Percentiles rank a stretch among this genome's conserved stretches.
phyloP scores from a whole-genome alignment of 2,329 filamentous ascomycete species.

The Bipolaris cookei region DNA sequence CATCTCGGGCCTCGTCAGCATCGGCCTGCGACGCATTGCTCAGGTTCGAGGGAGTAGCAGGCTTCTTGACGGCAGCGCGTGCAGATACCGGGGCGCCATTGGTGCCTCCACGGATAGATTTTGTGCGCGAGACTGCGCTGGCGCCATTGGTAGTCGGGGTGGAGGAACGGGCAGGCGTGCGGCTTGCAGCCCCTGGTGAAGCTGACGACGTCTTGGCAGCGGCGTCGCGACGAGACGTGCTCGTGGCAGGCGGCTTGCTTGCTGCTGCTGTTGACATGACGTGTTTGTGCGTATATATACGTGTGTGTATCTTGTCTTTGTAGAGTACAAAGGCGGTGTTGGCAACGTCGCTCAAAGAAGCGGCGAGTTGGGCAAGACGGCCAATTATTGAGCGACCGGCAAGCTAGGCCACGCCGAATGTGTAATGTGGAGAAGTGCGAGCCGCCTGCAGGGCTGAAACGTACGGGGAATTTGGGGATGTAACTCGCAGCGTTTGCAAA shows the following conservation, averaged over 20 bases:
- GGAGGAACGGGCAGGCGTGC: constrained; percentile 41
- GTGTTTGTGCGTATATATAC: constrained; percentile 2
- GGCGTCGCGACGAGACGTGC: constrained; percentile 38
- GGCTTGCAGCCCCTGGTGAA: constrained; percentile 41
- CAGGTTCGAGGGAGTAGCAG: constrained; percentile 42
- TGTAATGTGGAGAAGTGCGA: constrained; percentile 7
- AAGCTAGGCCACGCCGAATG: constrained; percentile 14
- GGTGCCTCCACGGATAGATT: constrained; percentile 39
- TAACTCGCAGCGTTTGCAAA: constrained; percentile 14
- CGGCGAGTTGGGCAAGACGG: constrained; percentile 10
- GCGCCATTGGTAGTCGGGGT: constrained; percentile 39
- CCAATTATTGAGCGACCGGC: constrained; percentile 20
- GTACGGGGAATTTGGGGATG: constrained; percentile 1
- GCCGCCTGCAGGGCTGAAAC: background rate
- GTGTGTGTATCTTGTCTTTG: constrained; percentile 5
- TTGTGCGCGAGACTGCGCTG: constrained; percentile 39
- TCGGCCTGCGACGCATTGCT: constrained; percentile 48
- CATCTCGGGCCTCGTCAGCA: constrained; percentile 73
- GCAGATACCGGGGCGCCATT: constrained; percentile 49
- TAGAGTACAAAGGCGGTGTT: constrained; percentile 17
- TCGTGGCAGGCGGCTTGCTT: constrained; percentile 46
- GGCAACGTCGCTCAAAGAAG: constrained; percentile 22
- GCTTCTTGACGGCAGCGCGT: constrained; percentile 48
- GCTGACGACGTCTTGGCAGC: constrained; percentile 30
- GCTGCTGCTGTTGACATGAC: constrained; percentile 46